These are phyloP conservation scores for Patellifolia procumbens DNA, from an alignment of 179 eudicot genomes.

Conservation along the genomic window DNA sequence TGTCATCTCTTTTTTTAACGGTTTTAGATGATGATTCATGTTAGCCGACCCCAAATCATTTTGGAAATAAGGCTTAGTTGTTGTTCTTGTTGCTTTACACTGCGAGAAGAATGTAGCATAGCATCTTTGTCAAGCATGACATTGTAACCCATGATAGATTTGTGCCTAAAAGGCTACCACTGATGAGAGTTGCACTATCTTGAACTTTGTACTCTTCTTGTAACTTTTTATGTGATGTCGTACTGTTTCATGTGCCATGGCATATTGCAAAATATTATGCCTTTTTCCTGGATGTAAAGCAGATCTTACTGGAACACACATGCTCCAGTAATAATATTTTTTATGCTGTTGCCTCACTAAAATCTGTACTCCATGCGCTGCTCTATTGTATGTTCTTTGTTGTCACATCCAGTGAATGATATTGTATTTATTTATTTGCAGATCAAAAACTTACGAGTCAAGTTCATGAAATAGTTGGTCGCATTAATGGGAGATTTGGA, in stretches of 20 bases:
- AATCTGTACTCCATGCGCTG: background rate
- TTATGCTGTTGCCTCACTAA: background rate
- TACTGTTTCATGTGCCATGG: background rate
- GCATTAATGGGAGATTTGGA: conserved; percentile 90
- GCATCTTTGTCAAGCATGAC: background rate
- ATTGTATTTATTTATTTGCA: conserved; percentile 28
- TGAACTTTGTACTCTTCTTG: background rate
- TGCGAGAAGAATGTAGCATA: background rate
- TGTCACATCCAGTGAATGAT: background rate
- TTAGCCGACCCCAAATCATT: no score
- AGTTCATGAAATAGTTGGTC: conserved; percentile 90
- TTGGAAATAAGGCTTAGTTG: no score
- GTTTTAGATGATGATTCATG: no score
- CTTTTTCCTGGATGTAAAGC: background rate
- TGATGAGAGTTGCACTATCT: background rate
- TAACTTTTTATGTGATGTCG: background rate
- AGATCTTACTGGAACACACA: background rate
- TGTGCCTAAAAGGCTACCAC: background rate
- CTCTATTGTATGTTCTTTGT: background rate
- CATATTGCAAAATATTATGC: background rate
- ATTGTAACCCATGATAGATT: background rate
- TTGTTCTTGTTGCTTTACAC: no score
- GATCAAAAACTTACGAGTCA: conserved; percentile 87
- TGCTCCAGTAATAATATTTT: background rate
- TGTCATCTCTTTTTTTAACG: no score